Base-by-base conservation (phyloP, 2,329 filamentous ascomycete species). In the Orbilia ellipsospora region DNA sequence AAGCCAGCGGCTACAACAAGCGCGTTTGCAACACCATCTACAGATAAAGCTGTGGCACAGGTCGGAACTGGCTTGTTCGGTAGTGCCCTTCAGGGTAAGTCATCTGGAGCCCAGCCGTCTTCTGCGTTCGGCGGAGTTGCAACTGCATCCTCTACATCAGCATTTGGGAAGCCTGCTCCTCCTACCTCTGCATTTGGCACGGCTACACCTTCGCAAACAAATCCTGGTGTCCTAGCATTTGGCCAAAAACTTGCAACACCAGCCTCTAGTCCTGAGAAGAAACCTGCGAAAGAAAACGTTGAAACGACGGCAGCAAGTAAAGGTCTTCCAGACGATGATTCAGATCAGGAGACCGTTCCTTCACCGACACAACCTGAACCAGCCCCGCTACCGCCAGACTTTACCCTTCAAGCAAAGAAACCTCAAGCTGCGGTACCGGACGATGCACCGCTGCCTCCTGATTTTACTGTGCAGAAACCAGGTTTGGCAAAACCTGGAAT, bases 331-430 rank as follows among this genome's bases (percentile, higher is more conserved):
- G 50, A 63, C 15, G 73, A 72, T 28, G 67, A 70, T 28, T 77
- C 66, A 10, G 73, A 77, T 40, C 50, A 51, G 6, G 73, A 77
- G 15, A 72, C 73, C 5, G 55, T 61, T 13, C 60, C 62, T 7
- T 66, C 73, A 40, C 61, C 61, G 12, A 28, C 50, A 6, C 48
- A 50, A n/a, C 44, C 18, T 3, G 73, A 72, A 40, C 60, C 55
- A 5, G 73, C 73, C 4, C 73, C 73, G n/a, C 57, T 77, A 2
- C 73, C 73, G 7, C 73, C 73, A 7, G 73, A 77, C 31, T 77
- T 77, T 40, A 61, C 40, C 5, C 10, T 60, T 15, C 20, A 23
- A 23, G n/a, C 51, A 2, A 72, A 67, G 54, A 66, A 66, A 40
- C 40, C 55, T 8, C 40, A 65, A 23, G n/a, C 55, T 4, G 48